phyloP scores from a whole-genome alignment of 2,329 filamentous ascomycete species.

The Talaromyces sp. region DNA sequence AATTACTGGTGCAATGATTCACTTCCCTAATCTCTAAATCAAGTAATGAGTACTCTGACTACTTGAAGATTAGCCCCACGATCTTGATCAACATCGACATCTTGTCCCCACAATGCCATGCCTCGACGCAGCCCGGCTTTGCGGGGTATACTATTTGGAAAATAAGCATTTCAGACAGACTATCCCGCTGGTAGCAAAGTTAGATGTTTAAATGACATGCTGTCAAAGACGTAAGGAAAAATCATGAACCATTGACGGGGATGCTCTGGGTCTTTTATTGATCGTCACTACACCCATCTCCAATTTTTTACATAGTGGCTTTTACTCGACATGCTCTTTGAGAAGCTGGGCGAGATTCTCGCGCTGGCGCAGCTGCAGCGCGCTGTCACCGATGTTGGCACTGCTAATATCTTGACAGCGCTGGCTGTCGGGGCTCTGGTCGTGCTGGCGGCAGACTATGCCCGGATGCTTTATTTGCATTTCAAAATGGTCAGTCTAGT shows the following conservation, averaged over 20 bases:
- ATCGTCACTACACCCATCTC: too few species aligned
- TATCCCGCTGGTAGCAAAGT: neutral
- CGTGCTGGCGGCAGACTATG: constrained; percentile 18
- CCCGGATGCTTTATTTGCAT: constrained; percentile 20
- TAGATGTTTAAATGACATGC: neutral
- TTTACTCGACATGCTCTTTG: constrained; percentile 9
- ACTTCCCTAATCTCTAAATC: neutral
- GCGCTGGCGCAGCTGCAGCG: constrained; percentile 9
- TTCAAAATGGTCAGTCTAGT: constrained; percentile 18
- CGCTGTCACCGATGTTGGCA: constrained; percentile 1
- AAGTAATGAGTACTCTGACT: neutral
- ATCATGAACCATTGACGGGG: too few species aligned
- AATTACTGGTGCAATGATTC: too few species aligned
- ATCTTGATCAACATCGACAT: neutral
- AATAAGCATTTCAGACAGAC: neutral
- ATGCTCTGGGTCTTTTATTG: neutral
- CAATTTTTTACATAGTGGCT: too few species aligned
- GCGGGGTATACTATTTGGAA: neutral
- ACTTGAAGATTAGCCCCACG: neutral
- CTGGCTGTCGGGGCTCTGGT: constrained; percentile 4
- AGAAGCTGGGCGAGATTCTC: constrained; percentile 6
- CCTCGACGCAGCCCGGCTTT: too few species aligned
- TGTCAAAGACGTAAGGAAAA: too few species aligned
- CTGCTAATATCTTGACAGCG: constrained; percentile 1
- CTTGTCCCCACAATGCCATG: neutral